Conservation (phyloP, 2,329 filamentous ascomycete species). For the Parastagonospora nodorum region DNA sequence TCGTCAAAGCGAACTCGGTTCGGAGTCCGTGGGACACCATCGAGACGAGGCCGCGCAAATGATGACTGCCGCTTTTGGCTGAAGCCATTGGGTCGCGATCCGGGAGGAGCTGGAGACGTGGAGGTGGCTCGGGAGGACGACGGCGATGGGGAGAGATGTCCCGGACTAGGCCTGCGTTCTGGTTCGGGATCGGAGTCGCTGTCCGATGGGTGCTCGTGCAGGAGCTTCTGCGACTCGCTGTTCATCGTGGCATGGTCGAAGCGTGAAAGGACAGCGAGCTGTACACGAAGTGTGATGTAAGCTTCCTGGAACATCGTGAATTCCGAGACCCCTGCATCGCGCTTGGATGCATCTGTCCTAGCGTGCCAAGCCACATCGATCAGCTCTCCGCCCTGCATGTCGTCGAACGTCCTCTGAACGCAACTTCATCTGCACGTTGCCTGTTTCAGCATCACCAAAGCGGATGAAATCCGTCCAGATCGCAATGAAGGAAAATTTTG, state of each 20-base stretch:
- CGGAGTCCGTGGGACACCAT: conserved; percentile 65
- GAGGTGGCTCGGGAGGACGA: conserved; percentile 35
- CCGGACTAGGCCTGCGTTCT: conserved; percentile 17
- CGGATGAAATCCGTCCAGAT: too few species aligned
- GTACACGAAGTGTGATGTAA: conserved; percentile 4
- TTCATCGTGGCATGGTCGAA: conserved; percentile 45
- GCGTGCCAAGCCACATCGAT: conserved; percentile 1
- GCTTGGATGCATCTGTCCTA: conserved; percentile 1
- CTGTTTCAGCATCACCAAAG: too few species aligned
- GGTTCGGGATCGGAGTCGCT: conserved; percentile 36
- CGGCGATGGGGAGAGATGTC: conserved; percentile 34
- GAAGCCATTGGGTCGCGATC: conserved; percentile 29
- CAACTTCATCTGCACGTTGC: too few species aligned
- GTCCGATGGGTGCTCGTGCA: conserved; percentile 40
- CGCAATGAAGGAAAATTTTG: too few species aligned
- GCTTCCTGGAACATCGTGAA: conserved; percentile 1
- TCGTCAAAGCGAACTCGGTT: conserved; percentile 76
- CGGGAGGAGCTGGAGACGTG: conserved; percentile 33
- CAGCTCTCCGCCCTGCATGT: neutral
- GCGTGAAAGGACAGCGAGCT: conserved; percentile 1
- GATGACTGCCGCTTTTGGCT: conserved; percentile 47
- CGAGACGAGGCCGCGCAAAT: conserved; percentile 53
- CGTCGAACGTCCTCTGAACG: too few species aligned
- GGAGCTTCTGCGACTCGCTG: conserved; percentile 45
- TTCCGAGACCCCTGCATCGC: conserved; percentile 13